Evolutionary conservation across 2,329 filamentous ascomycete species (phyloP), one percentile per base, ranked within the genome.

Genomic region (Lecanosticta acicola): DNA sequence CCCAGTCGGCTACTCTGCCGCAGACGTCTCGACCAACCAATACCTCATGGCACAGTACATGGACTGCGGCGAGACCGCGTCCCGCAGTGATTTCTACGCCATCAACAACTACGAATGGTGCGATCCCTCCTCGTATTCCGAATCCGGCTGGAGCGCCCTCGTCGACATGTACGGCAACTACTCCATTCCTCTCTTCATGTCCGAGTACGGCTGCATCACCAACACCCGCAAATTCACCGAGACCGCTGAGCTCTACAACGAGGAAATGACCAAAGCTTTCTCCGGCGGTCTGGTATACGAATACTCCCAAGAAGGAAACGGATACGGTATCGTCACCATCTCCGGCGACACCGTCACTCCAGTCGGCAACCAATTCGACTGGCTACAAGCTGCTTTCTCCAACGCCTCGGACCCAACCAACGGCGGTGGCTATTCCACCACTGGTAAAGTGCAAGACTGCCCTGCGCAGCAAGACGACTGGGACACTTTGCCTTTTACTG

Each of bases 201-300:
- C 90, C 41, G 91, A 97, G 69, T 96, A 85, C 64, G 91, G 91
- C 53, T 97, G 91, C 75, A 83, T 79, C 69, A 84, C 78, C 63
- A 88, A 86, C 74, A 80, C 74, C 44, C 89, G 91, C 58, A 75
- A 83, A 62, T 97, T 94, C 62, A 75, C 80, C 46, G 90, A 96
- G 72, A 71, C 95, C 39, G 68, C 68, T 39, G 77, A 88, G 39
- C 75, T 97, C 46, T 96, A 95, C 83, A 79, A 73, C 68, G 70
- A 69, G 14, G 68, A 94, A 49, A 97, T 96, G 90, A 88, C 85
- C 9, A 59, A 67, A 19, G 88, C 95, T 59, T 96, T 94, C 78
- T 95, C 89, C 21, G 91, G 91, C 61, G 93, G 93, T 67, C 79
- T 98, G 32, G 86, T 96, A 68, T 98, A 96, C 72, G 90, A 97